Base-by-base conservation (phyloP, 352 stramenopile genomes). In the Phytophthora kernoviae region DNA sequence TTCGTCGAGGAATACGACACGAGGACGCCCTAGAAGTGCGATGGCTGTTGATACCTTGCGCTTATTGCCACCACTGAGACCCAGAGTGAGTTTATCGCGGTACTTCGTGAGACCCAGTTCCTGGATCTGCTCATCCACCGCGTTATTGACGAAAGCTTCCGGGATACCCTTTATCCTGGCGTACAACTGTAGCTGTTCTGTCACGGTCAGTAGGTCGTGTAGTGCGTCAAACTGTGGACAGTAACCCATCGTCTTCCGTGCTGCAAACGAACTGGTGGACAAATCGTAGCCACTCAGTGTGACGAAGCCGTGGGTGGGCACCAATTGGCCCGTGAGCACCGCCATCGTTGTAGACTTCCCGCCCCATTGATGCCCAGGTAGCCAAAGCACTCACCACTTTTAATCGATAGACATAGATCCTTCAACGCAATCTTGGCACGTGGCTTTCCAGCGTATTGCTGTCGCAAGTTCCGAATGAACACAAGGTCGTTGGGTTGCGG, bases 1-100 rank as follows among this genome's bases (percentile, higher is more conserved):
- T 67, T 99, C 97, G 59, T 99, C 97, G 11, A 99, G 65, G 70
- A 99, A 95, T n/a, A 98, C 74, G 48, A 99, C 92, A n/a, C 84
- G 71, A 24, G 80, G 87, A 26, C 67, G 80, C 12, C 95, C 94
- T 50, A 96, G 93, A 43, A 98, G 84, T 1, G 93, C 91, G 48
- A 98, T 98, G 21, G 90, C 94, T 3, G 97, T 83, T 51, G 70
- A 95, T 2, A 98, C 54, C 56, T 98, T 98, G 42, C 95, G 79
- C 73, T 98, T 98, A 84, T 81, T 95, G 89, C 48, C 66, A 14
- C 52, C 57, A 34, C 61, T 83, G 6, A 79, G 49, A 1, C 75
- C 67, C n/a, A 52, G 63, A 1, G 76, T 62, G n/a, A 89, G 65
- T 42, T 80, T 86, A 10, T 71, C 98, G 8, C 65, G 58, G 54